These are phyloP conservation scores for Dioscorea dumetorum DNA, from an alignment of 106 monocot genomes.

Conservation along the genomic window DNA sequence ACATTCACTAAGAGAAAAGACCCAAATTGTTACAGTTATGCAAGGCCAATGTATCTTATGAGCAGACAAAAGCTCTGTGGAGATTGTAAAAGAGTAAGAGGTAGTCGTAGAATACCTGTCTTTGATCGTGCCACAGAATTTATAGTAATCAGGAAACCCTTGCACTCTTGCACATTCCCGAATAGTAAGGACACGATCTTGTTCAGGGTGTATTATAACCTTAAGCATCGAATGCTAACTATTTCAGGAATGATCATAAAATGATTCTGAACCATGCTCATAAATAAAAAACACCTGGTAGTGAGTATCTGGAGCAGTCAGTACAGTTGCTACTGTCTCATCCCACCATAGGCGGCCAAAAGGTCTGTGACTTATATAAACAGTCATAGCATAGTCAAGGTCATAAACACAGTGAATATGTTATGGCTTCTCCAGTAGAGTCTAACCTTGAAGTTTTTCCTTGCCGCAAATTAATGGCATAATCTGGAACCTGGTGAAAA, in stretches of 20 bases:
- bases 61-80: too few species aligned
- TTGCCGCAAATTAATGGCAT: slow-evolving; percentile 25
- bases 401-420: neutral
- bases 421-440: neutral
- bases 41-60: too few species aligned
- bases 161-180: slow-evolving; percentile 65
- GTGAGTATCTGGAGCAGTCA: slow-evolving; percentile 36
- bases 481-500: slow-evolving; percentile 54
- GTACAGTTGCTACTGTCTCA: slow-evolving; percentile 53
- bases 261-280: neutral
- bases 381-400: neutral
- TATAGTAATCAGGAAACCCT: slow-evolving; percentile 66
- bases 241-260: neutral
- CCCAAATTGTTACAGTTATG: too few species aligned
- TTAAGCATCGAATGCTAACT: slow-evolving; percentile 6
- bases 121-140: slow-evolving; percentile 47
- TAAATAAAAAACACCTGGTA: too few species aligned
- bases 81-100: too few species aligned
- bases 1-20: too few species aligned
- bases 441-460: slow-evolving; percentile 57
- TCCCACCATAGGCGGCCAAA: slow-evolving; percentile 73
- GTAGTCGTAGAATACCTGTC: slow-evolving; percentile 28
- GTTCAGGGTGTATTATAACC: slow-evolving; percentile 59
- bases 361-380: slow-evolving; percentile 22
- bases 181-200: slow-evolving; percentile 58